Evolutionary conservation across 192 early-diverging fungal species (phyloP).

Genomic region (Dimargaris verticillata): DNA sequence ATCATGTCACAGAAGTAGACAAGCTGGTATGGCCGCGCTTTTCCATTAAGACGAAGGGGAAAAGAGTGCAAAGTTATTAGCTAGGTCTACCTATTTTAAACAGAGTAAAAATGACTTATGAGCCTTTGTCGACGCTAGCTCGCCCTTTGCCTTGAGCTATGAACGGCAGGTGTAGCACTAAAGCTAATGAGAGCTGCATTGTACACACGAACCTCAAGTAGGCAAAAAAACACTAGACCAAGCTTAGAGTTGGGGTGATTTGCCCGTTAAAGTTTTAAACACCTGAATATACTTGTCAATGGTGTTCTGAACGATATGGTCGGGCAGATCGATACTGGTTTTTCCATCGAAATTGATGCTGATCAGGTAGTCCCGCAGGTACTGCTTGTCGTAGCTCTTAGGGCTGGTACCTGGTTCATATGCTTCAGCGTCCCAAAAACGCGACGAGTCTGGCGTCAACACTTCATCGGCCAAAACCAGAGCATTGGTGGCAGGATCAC

Average conservation of each 20-base stretch:
- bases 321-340: slow-evolving; percentile 66
- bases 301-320: slow-evolving; percentile 68
- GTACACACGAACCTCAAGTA: too few species aligned
- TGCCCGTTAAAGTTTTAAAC: slow-evolving; percentile 66
- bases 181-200: too few species aligned
- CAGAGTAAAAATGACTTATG: too few species aligned
- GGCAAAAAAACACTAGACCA: too few species aligned
- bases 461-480: slow-evolving; percentile 90
- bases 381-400: slow-evolving; percentile 94
- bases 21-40: too few species aligned
- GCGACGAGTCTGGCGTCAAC: slow-evolving; percentile 93
- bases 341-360: slow-evolving; percentile 66
- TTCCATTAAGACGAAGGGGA: too few species aligned
- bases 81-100: too few species aligned
- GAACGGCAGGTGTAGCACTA: too few species aligned
- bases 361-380: slow-evolving; percentile 82
- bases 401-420: slow-evolving; percentile 69
- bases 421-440: slow-evolving; percentile 82
- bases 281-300: slow-evolving; percentile 82
- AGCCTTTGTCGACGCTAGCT: too few species aligned
- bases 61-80: too few species aligned
- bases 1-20: too few species aligned
- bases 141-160: too few species aligned
- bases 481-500: slow-evolving; percentile 32
- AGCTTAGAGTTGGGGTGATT: slow-evolving; percentile 36